A percentile compares a stretch with the other conserved stretches of the same genome.
Evolutionary conservation across 257 asterid species (phyloP).

Genomic region (Penstemon newberryi): DNA sequence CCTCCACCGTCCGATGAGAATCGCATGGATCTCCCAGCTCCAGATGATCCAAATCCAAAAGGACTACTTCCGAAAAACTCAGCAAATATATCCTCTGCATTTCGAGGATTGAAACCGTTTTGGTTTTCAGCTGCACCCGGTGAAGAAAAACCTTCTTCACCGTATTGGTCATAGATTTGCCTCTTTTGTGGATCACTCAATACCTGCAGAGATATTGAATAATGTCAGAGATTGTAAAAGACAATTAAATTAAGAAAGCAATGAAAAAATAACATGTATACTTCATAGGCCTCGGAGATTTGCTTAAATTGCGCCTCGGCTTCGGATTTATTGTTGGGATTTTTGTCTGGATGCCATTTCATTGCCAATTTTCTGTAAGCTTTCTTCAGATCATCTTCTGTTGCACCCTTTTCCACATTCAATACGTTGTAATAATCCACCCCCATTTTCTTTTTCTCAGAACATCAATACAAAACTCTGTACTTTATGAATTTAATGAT

Average conservation of each 20-base stretch:
- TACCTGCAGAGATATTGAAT: conserved; percentile 42
- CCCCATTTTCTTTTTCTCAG: conserved; percentile 44
- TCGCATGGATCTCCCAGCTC: conserved; percentile 56
- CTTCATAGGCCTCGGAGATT: conserved; percentile 93
- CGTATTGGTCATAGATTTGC: conserved; percentile 70
- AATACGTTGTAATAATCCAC: conserved; percentile 73
- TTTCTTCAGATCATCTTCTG: conserved; percentile 86
- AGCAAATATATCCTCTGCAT: conserved; percentile 91
- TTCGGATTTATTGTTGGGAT: conserved; percentile 71
- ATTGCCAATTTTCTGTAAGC: conserved; percentile 83
- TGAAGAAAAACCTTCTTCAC: conserved; percentile 87
- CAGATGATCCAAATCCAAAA: conserved; percentile 60
- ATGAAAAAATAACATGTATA: conserved; percentile 20
- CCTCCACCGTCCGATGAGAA: conserved; percentile 53
- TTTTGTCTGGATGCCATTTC: conserved; percentile 98
- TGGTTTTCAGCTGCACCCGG: conserved; percentile 52
- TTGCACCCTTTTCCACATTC: conserved; percentile 69
- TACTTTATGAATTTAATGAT: conserved; percentile 1
- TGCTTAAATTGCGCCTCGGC: conserved; percentile 90
- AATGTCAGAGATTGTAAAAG: background rate
- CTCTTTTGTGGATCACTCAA: conserved; percentile 86
- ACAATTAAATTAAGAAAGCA: background rate
- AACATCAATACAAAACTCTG: background rate
- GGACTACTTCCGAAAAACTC: conserved; percentile 96
- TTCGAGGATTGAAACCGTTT: conserved; percentile 60